Evolutionary conservation across 2,329 filamentous ascomycete species (phyloP), one percentile per base, ranked within the genome.

Genomic region (Allantophomopsis lycopodina): DNA sequence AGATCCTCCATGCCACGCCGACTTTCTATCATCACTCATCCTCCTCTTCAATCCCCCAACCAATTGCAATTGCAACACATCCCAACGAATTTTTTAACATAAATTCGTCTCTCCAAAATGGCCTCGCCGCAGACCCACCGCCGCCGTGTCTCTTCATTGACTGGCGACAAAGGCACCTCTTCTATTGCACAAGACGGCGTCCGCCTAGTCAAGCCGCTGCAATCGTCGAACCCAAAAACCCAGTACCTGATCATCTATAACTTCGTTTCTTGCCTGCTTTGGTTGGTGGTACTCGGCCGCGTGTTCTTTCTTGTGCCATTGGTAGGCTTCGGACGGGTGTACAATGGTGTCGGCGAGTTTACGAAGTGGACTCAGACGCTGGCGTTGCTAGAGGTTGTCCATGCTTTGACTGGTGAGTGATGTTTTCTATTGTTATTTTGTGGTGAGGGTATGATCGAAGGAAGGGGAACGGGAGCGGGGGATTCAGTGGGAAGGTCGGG

Each of bases 221-320:
- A 40, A 16, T 55, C 53, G 28, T 64, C 63, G 39, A 62, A 63
- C 44, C 51, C 67, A 45, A 78, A 75, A 58, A 70, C 64, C 41
- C 65, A 63, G 55, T 94, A 95, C 64, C 76, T 96, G 40, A 70
- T 88, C 54, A 64, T 78, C 50, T 98, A 96, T 73, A 96, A 96
- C 63, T 69, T 76, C 51, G 55, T 79, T 47, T 93, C 80, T 39
- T 75, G 86, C 44, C 57, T 76, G 16, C 73, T 89, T 39, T 98
- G 91, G 91, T 62, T 72, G 32, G 73, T 75, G 14, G 78, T 95
- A 40, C 73, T 95, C 32, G 71, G 73, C 40, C 75, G 83, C 44
- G 79, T 83, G 2, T 51, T 78, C 18, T 47, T 59, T 20, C 60
- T 76, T 40, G 68, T 81, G 16, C 55, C 68, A 16, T 50, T 66